A percentile compares a stretch with the other conserved stretches of the same genome.
Conservation (phyloP, 768 basidiomycete species). For the Galerina marginata region DNA sequence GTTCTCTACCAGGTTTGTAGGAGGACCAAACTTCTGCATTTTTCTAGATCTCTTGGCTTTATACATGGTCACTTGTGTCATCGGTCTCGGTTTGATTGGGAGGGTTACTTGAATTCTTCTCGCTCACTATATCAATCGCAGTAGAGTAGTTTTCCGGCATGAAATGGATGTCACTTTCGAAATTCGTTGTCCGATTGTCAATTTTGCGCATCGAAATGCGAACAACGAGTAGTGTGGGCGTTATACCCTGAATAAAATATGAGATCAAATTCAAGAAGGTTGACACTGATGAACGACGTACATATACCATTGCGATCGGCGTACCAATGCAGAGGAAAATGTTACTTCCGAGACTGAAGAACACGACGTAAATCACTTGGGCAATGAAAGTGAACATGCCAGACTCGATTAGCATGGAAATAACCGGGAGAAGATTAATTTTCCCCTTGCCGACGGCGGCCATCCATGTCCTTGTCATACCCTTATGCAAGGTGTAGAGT, state of each 20-base stretch:
- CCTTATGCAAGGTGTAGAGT: not conserved
- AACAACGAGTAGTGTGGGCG: not conserved
- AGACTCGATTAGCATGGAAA: not conserved
- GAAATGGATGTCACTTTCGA: too few relatives aligned
- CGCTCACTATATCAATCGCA: too few relatives aligned
- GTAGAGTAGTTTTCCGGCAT: too few relatives aligned
- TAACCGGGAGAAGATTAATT: not conserved
- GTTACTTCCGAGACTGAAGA: not conserved
- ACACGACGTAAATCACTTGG: not conserved
- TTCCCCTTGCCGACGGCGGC: not conserved
- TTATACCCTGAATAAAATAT: not conserved
- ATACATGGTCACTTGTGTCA: too few relatives aligned
- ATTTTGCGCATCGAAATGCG: not conserved
- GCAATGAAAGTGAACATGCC: not conserved
- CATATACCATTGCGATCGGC: slow-evolving; percentile 4
- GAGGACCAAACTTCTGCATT: too few relatives aligned
- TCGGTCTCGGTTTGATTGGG: too few relatives aligned
- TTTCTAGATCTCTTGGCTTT: too few relatives aligned
- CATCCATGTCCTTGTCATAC: not conserved
- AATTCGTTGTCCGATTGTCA: not conserved
- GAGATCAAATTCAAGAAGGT: not conserved
- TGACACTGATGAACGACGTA: not conserved
- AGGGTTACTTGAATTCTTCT: too few relatives aligned
- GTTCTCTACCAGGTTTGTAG: too few relatives aligned
- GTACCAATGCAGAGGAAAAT: not conserved